phyloP scores from a whole-genome alignment of 2,329 filamentous ascomycete genomes.

The Gremmenia infestans region DNA sequence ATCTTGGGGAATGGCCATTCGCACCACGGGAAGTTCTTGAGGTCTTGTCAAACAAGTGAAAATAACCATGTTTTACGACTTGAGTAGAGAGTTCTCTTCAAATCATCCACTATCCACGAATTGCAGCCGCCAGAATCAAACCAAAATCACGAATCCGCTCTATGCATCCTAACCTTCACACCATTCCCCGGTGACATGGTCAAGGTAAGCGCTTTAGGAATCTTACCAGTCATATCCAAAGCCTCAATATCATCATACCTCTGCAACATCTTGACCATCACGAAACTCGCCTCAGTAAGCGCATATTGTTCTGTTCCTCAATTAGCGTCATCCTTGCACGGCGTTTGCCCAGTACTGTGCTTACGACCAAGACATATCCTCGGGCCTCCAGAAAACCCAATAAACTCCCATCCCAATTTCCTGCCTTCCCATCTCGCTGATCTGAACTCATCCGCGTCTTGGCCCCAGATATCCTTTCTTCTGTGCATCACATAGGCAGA shows the following conservation, averaged over 20 bases:
- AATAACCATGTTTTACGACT: too few relatives aligned
- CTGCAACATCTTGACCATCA: conserved; percentile 30
- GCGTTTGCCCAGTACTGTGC: conserved; percentile 12
- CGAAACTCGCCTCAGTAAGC: conserved; percentile 29
- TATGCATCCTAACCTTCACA: conserved; percentile 21
- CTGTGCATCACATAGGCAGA: conserved; percentile 30
- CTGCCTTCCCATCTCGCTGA: conserved; percentile 68
- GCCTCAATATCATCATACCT: conserved; percentile 26
- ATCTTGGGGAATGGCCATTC: too few relatives aligned
- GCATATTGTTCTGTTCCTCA: conserved; percentile 27
- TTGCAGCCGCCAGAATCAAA: too few relatives aligned
- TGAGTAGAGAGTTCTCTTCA: too few relatives aligned
- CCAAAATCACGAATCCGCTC: conserved; percentile 1
- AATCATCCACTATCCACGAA: too few relatives aligned
- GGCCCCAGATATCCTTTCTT: conserved; percentile 61
- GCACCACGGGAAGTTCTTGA: too few relatives aligned
- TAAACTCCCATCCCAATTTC: conserved; percentile 67
- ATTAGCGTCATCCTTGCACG: neutral
- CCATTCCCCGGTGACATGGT: conserved; percentile 18
- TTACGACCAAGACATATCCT: conserved; percentile 61
- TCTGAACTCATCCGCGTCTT: conserved; percentile 63
- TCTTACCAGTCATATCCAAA: conserved; percentile 9
- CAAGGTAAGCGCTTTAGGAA: conserved; percentile 19
- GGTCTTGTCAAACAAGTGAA: too few relatives aligned
- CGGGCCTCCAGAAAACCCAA: conserved; percentile 68